These are phyloP conservation scores for Ceratocystis harringtonii DNA, from an alignment of 2,329 filamentous ascomycete genomes.

Conservation along the genomic window DNA sequence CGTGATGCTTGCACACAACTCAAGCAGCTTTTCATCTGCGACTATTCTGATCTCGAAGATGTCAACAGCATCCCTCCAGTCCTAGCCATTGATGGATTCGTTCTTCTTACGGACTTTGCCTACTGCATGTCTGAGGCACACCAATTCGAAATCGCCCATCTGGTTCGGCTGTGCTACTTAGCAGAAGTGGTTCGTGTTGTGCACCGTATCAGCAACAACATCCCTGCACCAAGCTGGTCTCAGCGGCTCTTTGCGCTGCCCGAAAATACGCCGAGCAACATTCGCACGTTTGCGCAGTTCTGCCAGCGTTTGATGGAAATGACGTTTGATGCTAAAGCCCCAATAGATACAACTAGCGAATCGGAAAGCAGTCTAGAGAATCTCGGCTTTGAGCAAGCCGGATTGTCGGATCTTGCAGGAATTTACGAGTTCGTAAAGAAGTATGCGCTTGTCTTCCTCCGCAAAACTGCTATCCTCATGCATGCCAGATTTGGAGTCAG, in stretches of 20 bases:
- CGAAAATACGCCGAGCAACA: slow-evolving; percentile 28
- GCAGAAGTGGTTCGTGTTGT: slow-evolving; percentile 80
- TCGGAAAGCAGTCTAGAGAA: slow-evolving; percentile 22
- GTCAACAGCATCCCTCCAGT: slow-evolving; percentile 39
- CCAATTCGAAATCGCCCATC: slow-evolving; percentile 57
- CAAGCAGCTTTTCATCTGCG: slow-evolving; percentile 15
- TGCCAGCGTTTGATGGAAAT: slow-evolving; percentile 24
- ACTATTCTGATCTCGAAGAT: slow-evolving; percentile 23
- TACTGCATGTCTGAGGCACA: slow-evolving; percentile 54
- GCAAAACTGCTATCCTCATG: slow-evolving; percentile 70
- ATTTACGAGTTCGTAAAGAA: slow-evolving; percentile 52
- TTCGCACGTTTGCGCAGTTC: slow-evolving; percentile 42
- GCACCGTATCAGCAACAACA: slow-evolving; percentile 41
- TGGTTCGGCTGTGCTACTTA: slow-evolving; percentile 75
- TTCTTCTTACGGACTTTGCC: slow-evolving; percentile 68
- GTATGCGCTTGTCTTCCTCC: slow-evolving; percentile 79
- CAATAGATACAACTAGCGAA: slow-evolving; percentile 3
- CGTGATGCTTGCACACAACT: slow-evolving; percentile 11
- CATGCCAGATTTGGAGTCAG: slow-evolving; percentile 82
- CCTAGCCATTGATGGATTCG: slow-evolving; percentile 55
- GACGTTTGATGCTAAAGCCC: slow-evolving; percentile 13
- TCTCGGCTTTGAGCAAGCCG: slow-evolving; percentile 39
- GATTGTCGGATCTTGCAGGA: slow-evolving; percentile 37
- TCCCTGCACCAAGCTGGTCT: slow-evolving; percentile 36
- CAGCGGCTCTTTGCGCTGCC: slow-evolving; percentile 30